Evolutionary conservation across 768 basidiomycete species (phyloP).

Genomic region (Gymnopilus junonius): DNA sequence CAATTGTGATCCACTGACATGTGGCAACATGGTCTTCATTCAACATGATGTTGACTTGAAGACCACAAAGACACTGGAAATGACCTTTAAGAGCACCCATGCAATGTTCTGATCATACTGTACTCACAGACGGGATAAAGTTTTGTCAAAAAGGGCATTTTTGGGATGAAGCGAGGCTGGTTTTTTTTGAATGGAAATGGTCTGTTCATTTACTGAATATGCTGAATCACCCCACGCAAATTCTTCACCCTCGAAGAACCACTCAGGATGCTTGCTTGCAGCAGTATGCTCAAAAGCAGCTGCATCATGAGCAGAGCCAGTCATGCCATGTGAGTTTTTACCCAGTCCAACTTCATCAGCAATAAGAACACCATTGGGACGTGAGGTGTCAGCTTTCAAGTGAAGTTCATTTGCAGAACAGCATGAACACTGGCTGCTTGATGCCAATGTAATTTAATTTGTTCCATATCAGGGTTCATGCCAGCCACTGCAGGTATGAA

Average conservation of each 20-base stretch:
- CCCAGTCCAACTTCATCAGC: conserved; percentile 37
- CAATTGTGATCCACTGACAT: conserved; percentile 33
- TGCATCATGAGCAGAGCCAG: too few relatives aligned
- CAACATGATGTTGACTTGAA: conserved; percentile 33
- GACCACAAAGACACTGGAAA: conserved; percentile 33
- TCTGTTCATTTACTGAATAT: too few relatives aligned
- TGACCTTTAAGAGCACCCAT: conserved; percentile 39
- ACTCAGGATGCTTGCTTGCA: too few relatives aligned
- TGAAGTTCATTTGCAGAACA: conserved; percentile 20
- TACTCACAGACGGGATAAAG: too few relatives aligned
- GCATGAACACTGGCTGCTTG: conserved; percentile 28
- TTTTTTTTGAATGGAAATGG: too few relatives aligned
- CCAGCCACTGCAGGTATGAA: background rate
- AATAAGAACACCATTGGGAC: conserved; percentile 22
- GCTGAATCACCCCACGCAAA: too few relatives aligned
- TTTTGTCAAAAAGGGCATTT: too few relatives aligned
- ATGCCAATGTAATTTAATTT: conserved; percentile 29
- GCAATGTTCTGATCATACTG: conserved; percentile 39
- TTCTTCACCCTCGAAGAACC: too few relatives aligned
- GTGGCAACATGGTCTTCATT: conserved; percentile 29
- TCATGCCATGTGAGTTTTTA: too few relatives aligned
- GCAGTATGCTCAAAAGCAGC: too few relatives aligned
- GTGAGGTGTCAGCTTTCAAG: background rate
- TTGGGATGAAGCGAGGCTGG: too few relatives aligned
- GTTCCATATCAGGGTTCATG: background rate